Conservation (phyloP, 352 stramenopile genomes). For the Pythium angustatum region DNA sequence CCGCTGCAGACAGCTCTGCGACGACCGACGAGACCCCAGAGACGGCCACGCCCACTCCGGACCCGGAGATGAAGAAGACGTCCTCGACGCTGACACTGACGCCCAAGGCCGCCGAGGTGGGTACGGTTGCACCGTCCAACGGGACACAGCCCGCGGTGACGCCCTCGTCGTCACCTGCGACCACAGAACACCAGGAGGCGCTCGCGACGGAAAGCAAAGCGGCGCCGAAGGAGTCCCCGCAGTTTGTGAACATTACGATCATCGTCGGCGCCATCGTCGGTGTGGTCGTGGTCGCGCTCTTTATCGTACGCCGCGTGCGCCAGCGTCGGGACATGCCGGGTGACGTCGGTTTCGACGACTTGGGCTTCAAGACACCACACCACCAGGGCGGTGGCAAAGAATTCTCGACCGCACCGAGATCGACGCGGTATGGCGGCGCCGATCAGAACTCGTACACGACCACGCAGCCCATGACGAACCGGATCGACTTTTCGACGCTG, state of each 20-base stretch:
- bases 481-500: constrained; percentile 30
- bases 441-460: constrained; percentile 14
- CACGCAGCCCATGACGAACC: constrained; percentile 17
- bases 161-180: background rate
- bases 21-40: background rate
- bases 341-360: constrained; percentile 30
- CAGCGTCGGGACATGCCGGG: constrained; percentile 29
- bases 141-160: background rate
- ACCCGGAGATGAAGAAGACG: background rate
- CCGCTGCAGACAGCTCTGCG: background rate
- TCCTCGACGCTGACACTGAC: background rate
- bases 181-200: constrained; percentile 21
- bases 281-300: constrained; percentile 46
- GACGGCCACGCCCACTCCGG: background rate
- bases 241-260: constrained; percentile 47
- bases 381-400: constrained; percentile 11
- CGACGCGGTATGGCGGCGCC: constrained; percentile 6
- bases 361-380: constrained; percentile 35
- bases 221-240: constrained; percentile 23
- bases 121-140: constrained; percentile 22
- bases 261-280: constrained; percentile 42
- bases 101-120: background rate
- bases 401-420: constrained; percentile 13
- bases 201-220: constrained; percentile 14
- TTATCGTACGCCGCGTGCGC: constrained; percentile 45